Evolutionary conservation across 495 filamentous ascomycete species (phyloP), one percentile per base, ranked within the genome.

Genomic region (Lasiosphaeria miniovina): DNA sequence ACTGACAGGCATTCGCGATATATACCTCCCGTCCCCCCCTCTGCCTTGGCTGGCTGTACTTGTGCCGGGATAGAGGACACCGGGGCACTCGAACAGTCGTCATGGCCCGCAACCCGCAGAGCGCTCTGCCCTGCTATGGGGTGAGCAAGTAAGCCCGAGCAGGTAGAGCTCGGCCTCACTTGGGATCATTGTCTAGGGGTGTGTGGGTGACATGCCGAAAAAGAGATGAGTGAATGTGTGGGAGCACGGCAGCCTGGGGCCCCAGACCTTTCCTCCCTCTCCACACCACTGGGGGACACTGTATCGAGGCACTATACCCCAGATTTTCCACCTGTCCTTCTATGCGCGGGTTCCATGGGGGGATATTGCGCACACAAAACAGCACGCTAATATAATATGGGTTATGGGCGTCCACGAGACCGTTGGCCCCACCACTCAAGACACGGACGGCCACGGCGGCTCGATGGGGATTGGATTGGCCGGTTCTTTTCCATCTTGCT

Each of bases 281-380:
- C 49, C 34, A 36, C 31, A 7, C 4, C 46, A n/a, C 15, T 12
- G 40, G n/a, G 36, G 33, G 54, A 36, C 24, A 24, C 24, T 24
- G 24, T 24, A 24, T 24, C 24, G n/a, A 34, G 38, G 33, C 60
- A 62, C 54, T 58, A 58, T 54, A 57, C 64, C 64, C 64, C 64
- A 59, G 64, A 63, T 60, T 63, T 58, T 53, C 24, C 24, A 24
- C 24, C 24, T 24, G 24, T 24, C 24, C 24, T 24, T 24, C 24
- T 54, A 38, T 24, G 46, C 40, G 49, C 52, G 43, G 43, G 40
- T 59, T 46, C 49, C 31, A 52, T 45, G 33, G 24, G 12, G 11
- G 24, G 31, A n/a, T n/a, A n/a, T n/a, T 14, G 43, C 43, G 1
- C 12, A 41, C 43, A n/a, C n/a, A n/a, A n/a, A 40, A 35, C 12